These are phyloP conservation scores for Metschnikowia gruessii DNA, from an alignment of 805 yeast genomes.

Conservation along the genomic window DNA sequence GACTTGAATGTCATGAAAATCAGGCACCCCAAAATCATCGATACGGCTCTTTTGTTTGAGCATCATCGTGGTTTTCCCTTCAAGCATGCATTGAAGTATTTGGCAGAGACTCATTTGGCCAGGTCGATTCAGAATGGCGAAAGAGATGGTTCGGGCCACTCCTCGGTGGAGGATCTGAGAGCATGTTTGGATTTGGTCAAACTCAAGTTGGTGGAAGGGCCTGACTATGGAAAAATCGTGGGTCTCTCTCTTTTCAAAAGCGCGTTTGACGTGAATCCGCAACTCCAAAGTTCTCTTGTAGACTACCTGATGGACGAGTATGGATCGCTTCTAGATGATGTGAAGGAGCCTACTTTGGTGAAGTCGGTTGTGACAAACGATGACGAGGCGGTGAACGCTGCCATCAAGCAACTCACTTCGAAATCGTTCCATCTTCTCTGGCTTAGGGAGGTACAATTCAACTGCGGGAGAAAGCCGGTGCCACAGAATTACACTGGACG, in stretches of 20 bases:
- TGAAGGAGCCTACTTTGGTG: slow-evolving; percentile 15
- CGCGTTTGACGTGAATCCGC: slow-evolving; percentile 7
- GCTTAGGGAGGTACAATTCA: slow-evolving; percentile 57
- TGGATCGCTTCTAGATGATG: slow-evolving; percentile 12
- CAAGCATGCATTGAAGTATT: slow-evolving; percentile 71
- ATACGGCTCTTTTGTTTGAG: slow-evolving; percentile 73
- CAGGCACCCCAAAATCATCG: slow-evolving; percentile 72
- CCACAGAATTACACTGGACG: slow-evolving; percentile 25
- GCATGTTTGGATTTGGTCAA: slow-evolving; percentile 78
- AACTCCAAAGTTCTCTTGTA: slow-evolving; percentile 25
- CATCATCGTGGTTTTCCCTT: slow-evolving; percentile 82
- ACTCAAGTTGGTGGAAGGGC: slow-evolving; percentile 65
- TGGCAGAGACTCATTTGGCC: slow-evolving; percentile 56
- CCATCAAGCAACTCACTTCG: slow-evolving; percentile 35
- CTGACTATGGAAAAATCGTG: slow-evolving; percentile 51
- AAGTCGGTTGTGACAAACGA: slow-evolving; percentile 52
- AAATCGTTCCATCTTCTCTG: slow-evolving; percentile 51
- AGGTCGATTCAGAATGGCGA: slow-evolving; percentile 66
- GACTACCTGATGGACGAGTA: slow-evolving; percentile 26
- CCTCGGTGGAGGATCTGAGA: slow-evolving; percentile 79
- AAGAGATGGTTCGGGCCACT: slow-evolving; percentile 59
- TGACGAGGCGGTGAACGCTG: slow-evolving; percentile 50
- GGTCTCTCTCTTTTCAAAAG: slow-evolving; percentile 14
- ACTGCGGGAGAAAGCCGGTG: slow-evolving; percentile 25
- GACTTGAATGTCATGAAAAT: slow-evolving; percentile 72